Base-by-base conservation (phyloP, 805 yeast genomes). In the Saturnispora kantuleensis region DNA sequence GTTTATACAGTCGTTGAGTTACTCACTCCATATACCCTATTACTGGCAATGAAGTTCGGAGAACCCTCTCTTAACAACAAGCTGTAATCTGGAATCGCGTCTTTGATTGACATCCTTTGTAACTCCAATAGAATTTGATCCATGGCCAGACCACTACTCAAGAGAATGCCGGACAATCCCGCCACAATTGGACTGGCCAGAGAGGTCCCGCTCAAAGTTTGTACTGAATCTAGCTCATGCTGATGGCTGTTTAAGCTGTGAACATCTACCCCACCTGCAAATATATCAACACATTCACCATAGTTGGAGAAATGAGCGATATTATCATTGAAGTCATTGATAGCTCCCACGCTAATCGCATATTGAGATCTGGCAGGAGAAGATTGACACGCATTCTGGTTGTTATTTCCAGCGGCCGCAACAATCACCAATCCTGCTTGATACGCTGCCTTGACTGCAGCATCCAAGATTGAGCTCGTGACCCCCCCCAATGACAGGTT, bases 241-340 rank as follows among this genome's bases (percentile, higher is more conserved):
- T 59, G 52, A 30, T 56, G 52, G n/a, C 18, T 43, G 28, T 34
- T 35, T 11, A 81, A 67, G 44, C 89, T 81, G 26, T 68, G 65
- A 3, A 87, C 81, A 12, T 67, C 65, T 0, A 79, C 80, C 0
- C 97, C 97, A 39, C 90, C 76, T 0, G 96, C 87, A 63, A 84
- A 82, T 1, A 86, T 69, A 56, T 86, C 87, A 7, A 89, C 94
- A 61, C 97, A 90, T n/a, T 70, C 67, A 0, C 97, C 97, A 88
- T 89, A 85, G 57, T 90, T 89, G n/a, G 93, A 76, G 55, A 90
- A 89, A 10, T 72, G 56, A 0, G 97, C 94, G 31, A 88, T 68
- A 3, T 68, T 53, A 53, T 86, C 95, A 5, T 70, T 70, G 15
- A 71, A 57, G 57, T 85, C 95, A 56, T 87, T 90, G 41, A 88